These are phyloP conservation scores for Tilletia horrida DNA, from an alignment of 1,284 basidiomycete genomes.

Conservation along the genomic window DNA sequence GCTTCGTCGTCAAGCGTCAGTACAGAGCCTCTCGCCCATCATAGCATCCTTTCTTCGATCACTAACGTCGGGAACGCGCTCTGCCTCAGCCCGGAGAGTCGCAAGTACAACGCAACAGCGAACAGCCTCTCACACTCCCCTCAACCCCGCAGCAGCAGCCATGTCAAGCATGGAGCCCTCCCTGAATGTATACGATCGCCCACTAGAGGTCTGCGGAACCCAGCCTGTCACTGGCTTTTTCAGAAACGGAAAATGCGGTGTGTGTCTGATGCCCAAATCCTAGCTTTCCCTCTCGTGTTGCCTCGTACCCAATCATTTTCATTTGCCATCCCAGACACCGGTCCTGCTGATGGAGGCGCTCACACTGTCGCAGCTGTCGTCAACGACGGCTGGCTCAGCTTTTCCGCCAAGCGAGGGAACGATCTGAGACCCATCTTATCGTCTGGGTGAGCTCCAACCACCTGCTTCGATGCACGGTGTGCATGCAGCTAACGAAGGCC, in stretches of 20 bases:
- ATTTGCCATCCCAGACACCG: conserved; percentile 26
- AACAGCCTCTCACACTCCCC: background rate
- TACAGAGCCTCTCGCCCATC: background rate
- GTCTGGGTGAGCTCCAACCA: conserved; percentile 21
- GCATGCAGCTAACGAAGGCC: background rate
- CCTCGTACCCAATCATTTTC: too few relatives aligned
- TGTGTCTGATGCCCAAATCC: conserved; percentile 5
- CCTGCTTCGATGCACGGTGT: too few relatives aligned
- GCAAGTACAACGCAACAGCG: background rate
- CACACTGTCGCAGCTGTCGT: conserved; percentile 44
- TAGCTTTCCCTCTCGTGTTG: conserved; percentile 12
- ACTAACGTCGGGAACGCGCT: background rate
- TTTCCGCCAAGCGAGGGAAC: conserved; percentile 40
- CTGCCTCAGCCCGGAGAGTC: background rate
- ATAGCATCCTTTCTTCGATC: background rate
- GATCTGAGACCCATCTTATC: conserved; percentile 37
- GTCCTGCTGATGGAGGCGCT: conserved; percentile 32
- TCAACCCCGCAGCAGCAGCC: too few relatives aligned
- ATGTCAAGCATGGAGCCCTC: conserved; percentile 29
- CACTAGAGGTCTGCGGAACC: conserved; percentile 34
- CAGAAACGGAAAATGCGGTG: conserved; percentile 28
- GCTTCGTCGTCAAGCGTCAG: too few relatives aligned
- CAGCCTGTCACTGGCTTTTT: conserved; percentile 41
- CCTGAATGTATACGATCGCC: conserved; percentile 35
- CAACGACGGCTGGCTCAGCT: conserved; percentile 34